phyloP scores from a whole-genome alignment of 257 asterid genomes.

The Ilex asprella region DNA sequence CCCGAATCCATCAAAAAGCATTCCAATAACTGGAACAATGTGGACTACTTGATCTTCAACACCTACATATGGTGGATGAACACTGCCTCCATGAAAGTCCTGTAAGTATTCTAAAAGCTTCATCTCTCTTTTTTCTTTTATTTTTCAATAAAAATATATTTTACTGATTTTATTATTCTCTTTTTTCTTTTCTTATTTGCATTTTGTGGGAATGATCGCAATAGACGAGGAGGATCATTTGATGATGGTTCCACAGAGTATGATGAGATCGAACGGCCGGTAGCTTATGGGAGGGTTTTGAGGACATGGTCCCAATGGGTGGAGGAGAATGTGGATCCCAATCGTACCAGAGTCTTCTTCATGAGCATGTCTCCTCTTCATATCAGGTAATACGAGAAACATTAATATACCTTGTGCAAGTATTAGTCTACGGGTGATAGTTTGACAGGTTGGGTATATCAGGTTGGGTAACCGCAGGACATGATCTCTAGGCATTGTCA shows the following conservation, averaged over 20 bases:
- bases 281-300: constrained; percentile 59
- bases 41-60: constrained; percentile 72
- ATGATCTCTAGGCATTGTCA: too few species aligned
- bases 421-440: too few species aligned
- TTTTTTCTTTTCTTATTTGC: background rate
- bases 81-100: constrained; percentile 63
- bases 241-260: constrained; percentile 57
- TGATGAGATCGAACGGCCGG: constrained; percentile 54
- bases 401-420: too few species aligned
- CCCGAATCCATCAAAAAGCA: constrained; percentile 73
- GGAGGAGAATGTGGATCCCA: constrained; percentile 44
- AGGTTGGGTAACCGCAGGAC: too few species aligned
- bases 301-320: constrained; percentile 78
- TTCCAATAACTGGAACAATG: constrained; percentile 68
- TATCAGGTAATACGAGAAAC: constrained; percentile 41
- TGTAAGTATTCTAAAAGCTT: constrained; percentile 35
- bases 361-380: constrained; percentile 97
- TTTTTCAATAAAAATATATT: background rate
- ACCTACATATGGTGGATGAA: constrained; percentile 97
- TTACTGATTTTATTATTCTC: background rate
- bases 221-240: constrained; percentile 83
- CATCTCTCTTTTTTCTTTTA: background rate
- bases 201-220: background rate
- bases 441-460: too few species aligned
- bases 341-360: constrained; percentile 60